A percentile compares a stretch with the other conserved stretches of the same genome.
Conservation (phyloP, 495 filamentous ascomycete species). For the Xylaria venustula region DNA sequence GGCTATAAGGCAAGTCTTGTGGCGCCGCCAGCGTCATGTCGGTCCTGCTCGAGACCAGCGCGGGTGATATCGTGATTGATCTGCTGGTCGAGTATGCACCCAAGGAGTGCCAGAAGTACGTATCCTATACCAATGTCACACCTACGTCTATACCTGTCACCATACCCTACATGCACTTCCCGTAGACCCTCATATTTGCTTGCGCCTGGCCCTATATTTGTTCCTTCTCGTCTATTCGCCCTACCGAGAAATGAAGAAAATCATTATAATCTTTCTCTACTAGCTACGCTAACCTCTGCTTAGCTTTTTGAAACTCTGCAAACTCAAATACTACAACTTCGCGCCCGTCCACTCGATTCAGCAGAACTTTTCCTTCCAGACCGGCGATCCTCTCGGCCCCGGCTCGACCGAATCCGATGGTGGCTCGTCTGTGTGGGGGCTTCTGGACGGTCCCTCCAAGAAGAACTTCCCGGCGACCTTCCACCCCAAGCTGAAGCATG, state of each 20-base stretch:
- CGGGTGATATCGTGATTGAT: slow-evolving; percentile 92
- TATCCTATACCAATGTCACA: too few species aligned
- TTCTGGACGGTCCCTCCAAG: slow-evolving; percentile 68
- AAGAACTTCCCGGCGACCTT: slow-evolving; percentile 81
- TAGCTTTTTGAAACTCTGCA: slow-evolving; percentile 97
- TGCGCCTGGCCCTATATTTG: too few species aligned
- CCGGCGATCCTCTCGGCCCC: slow-evolving; percentile 88
- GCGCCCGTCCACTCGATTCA: slow-evolving; percentile 85
- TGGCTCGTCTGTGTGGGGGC: slow-evolving; percentile 87
- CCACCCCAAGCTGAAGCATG: slow-evolving; percentile 80
- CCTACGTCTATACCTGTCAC: too few species aligned
- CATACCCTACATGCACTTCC: too few species aligned
- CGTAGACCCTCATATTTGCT: too few species aligned
- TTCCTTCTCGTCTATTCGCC: too few species aligned
- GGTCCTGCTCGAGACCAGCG: slow-evolving; percentile 85
- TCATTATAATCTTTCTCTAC: too few species aligned
- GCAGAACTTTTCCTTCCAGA: slow-evolving; percentile 91
- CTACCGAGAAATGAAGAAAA: too few species aligned
- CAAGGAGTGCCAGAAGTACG: slow-evolving; percentile 88
- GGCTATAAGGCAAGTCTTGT: neutral
- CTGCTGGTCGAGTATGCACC: slow-evolving; percentile 83
- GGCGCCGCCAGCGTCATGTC: slow-evolving; percentile 43
- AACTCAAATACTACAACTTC: slow-evolving; percentile 97
- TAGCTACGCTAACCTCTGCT: neutral
- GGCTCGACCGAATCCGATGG: slow-evolving; percentile 81